Conservation (phyloP, 2,329 filamentous ascomycete species). For the Aspergillus sp. region DNA sequence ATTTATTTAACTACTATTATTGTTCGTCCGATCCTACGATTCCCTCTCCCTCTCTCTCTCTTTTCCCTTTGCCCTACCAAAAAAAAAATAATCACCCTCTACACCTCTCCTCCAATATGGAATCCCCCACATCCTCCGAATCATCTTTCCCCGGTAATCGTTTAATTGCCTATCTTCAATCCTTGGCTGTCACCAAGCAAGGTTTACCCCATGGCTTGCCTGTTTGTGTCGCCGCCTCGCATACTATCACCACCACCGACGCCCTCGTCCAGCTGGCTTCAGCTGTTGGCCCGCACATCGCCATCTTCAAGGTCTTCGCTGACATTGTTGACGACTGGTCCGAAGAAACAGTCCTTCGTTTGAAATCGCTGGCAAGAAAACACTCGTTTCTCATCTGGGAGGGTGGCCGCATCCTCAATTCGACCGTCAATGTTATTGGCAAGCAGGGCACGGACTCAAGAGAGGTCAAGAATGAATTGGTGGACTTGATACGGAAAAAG, state of each 20-base stretch:
- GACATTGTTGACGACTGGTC: constrained; percentile 60
- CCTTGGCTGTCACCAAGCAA: constrained; percentile 27
- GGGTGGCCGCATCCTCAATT: constrained; percentile 34
- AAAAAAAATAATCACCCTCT: not conserved
- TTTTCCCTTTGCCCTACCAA: no score
- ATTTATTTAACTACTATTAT: no score
- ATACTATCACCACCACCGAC: constrained; percentile 53
- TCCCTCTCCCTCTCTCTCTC: no score
- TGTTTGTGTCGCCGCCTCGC: constrained; percentile 47
- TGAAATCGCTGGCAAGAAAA: constrained; percentile 29
- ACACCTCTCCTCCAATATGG: constrained; percentile 9
- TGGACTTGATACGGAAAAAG: constrained; percentile 32
- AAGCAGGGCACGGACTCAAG: constrained; percentile 20
- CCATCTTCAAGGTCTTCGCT: constrained; percentile 57
- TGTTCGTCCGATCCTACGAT: no score
- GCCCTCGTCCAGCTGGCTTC: constrained; percentile 53
- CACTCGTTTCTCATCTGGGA: constrained; percentile 39
- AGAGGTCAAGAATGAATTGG: constrained; percentile 26
- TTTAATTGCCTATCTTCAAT: constrained; percentile 33
- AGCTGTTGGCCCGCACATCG: constrained; percentile 57
- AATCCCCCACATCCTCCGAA: constrained; percentile 7
- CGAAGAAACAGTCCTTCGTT: constrained; percentile 46
- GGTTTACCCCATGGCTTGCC: constrained; percentile 34
- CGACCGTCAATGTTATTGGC: constrained; percentile 27
- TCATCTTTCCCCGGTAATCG: constrained; percentile 26